Conservation (phyloP, 371 early-diverging fungal species). For the Fennellomyces sp. region DNA sequence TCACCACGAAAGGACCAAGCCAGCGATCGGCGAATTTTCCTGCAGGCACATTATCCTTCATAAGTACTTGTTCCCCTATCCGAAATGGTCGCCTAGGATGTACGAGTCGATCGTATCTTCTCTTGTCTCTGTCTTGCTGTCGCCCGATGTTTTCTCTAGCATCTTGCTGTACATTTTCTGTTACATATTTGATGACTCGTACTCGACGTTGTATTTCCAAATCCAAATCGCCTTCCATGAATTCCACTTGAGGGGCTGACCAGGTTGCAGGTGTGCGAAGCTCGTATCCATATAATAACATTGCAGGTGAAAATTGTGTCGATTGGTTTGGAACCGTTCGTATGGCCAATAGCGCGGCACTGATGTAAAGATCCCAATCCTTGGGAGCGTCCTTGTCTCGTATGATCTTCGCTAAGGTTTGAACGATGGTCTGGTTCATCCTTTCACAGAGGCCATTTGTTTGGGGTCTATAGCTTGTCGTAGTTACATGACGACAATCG, state of each 20-base stretch:
- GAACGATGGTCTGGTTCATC: slow-evolving; percentile 5
- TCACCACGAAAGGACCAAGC: slow-evolving; percentile 21
- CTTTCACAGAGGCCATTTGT: too few relatives aligned
- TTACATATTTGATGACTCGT: background rate
- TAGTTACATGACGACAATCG: slow-evolving; percentile 15
- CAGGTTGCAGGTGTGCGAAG: slow-evolving; percentile 20
- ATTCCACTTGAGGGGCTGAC: slow-evolving; percentile 17
- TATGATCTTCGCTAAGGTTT: slow-evolving; percentile 14
- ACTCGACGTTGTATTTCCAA: background rate
- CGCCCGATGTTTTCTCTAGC: background rate
- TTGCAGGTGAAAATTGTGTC: slow-evolving; percentile 11
- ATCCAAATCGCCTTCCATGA: slow-evolving; percentile 8
- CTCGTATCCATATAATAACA: slow-evolving; percentile 22
- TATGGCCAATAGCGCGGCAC: slow-evolving; percentile 12
- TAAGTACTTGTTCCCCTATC: background rate
- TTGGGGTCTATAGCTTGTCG: slow-evolving; percentile 30
- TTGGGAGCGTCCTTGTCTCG: background rate
- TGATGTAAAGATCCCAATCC: slow-evolving; percentile 14
- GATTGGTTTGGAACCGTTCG: slow-evolving; percentile 18
- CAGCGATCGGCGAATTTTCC: slow-evolving; percentile 13
- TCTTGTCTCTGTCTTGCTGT: background rate
- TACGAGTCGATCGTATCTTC: background rate
- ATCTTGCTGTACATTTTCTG: background rate
- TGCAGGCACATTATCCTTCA: background rate
- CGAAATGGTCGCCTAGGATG: background rate